A percentile compares a stretch with the other conserved stretches of the same genome.
Conservation (phyloP, 2,329 filamentous ascomycete genomes). For the Colletotrichum somersetense region DNA sequence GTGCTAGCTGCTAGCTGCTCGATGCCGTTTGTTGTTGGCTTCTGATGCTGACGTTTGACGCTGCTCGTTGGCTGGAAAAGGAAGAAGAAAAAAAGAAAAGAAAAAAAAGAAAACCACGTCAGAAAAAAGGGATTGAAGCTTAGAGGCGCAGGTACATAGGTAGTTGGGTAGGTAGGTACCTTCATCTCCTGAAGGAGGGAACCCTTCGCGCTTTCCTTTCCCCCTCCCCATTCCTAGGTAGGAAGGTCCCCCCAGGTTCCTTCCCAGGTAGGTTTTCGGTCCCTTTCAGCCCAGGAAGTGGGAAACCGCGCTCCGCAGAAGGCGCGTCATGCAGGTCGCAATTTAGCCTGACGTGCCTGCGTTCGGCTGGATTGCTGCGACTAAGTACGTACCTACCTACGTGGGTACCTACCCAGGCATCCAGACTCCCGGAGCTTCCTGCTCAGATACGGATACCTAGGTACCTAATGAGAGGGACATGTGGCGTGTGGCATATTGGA, state of each 20-base stretch:
- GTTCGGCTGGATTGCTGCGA: not conserved
- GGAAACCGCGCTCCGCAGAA: slow-evolving; percentile 6
- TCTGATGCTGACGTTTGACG: slow-evolving; percentile 11
- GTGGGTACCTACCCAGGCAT: no score
- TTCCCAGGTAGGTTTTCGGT: not conserved
- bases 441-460: no score
- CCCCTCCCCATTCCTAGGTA: not conserved
- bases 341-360: slow-evolving; percentile 18
- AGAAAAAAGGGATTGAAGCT: not conserved
- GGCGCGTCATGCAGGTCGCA: slow-evolving; percentile 21
- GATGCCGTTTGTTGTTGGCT: not conserved
- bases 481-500: not conserved
- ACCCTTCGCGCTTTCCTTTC: slow-evolving; percentile 1
- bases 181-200: not conserved
- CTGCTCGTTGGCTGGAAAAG: not conserved
- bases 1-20: not conserved
- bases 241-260: not conserved
- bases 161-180: no score
- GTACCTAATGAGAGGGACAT: not conserved
- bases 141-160: not conserved
- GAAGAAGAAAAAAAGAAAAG: no score
- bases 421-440: no score
- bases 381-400: no score
- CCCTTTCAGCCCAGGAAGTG: not conserved
- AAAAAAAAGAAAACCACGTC: not conserved